Evolutionary conservation across 2,329 filamentous ascomycete genomes (phyloP).

Genomic region (Corynespora cassiicola): DNA sequence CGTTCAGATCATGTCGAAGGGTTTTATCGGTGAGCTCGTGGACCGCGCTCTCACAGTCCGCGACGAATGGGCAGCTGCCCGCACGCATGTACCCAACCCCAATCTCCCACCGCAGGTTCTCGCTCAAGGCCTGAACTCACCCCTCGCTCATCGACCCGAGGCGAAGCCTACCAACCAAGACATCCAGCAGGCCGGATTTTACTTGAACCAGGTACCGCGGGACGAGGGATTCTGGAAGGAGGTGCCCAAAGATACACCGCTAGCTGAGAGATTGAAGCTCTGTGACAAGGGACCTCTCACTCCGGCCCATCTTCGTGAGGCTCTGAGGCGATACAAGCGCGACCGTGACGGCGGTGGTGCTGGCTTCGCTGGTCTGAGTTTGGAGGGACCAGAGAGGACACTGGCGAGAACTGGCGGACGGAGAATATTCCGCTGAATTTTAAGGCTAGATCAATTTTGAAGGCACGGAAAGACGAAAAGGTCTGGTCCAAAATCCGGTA

Average conservation of each 20-base stretch:
- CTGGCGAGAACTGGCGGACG: conserved; percentile 53
- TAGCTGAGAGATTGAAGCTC: conserved; percentile 37
- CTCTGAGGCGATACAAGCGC: conserved; percentile 71
- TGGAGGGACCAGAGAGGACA: conserved; percentile 54
- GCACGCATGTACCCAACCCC: conserved; percentile 41
- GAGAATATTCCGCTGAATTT: conserved; percentile 50
- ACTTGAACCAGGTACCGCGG: conserved; percentile 28
- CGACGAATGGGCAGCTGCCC: conserved; percentile 69
- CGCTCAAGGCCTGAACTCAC: conserved; percentile 31
- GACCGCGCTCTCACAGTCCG: conserved; percentile 75
- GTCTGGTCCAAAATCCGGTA: conserved; percentile 61
- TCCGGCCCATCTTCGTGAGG: conserved; percentile 78
- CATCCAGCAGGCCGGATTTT: conserved; percentile 32
- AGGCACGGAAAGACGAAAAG: too few species aligned
- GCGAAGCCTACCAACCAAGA: conserved; percentile 37
- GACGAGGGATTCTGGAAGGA: conserved; percentile 34
- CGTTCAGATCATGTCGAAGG: conserved; percentile 78
- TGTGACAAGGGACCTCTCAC: conserved; percentile 64
- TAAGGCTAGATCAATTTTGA: background rate
- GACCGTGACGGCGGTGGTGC: conserved; percentile 67
- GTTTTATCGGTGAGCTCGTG: conserved; percentile 78
- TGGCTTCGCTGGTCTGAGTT: conserved; percentile 57
- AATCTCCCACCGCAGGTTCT: conserved; percentile 32
- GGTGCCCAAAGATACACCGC: conserved; percentile 25
- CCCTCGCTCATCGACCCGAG: conserved; percentile 36